These are phyloP conservation scores for Phytopythium litorale DNA, from an alignment of 352 stramenopile species.

Conservation along the genomic window DNA sequence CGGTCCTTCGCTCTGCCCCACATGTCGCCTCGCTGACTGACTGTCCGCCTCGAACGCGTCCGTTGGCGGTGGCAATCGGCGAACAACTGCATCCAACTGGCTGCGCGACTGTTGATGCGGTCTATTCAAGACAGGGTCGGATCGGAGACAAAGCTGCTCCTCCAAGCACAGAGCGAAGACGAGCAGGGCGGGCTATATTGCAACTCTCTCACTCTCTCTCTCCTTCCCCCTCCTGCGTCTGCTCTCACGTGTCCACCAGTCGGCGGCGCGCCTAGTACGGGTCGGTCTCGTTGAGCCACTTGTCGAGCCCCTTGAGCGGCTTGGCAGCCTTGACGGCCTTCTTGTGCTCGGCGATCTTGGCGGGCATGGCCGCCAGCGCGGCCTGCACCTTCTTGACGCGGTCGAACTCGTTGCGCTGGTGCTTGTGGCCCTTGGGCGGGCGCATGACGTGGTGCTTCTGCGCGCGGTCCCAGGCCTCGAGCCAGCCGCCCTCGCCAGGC, in stretches of 20 bases:
- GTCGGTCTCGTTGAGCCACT: slow-evolving; percentile 85
- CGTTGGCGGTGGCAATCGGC: background rate
- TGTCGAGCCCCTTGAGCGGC: slow-evolving; percentile 83
- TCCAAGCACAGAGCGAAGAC: background rate
- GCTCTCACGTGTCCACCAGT: no score
- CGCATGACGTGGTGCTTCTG: slow-evolving; percentile 88
- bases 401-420: slow-evolving; percentile 83
- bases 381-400: slow-evolving; percentile 86
- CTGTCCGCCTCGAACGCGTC: background rate
- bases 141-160: background rate
- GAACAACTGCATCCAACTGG: background rate
- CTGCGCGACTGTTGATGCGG: slow-evolving; percentile 1
- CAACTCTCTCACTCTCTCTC: background rate
- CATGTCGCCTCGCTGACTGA: background rate
- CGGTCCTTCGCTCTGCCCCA: slow-evolving; percentile 2
- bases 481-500: slow-evolving; percentile 75
- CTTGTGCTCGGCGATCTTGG: slow-evolving; percentile 87
- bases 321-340: slow-evolving; percentile 79
- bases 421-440: slow-evolving; percentile 71
- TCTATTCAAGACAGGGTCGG: background rate
- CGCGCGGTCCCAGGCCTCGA: slow-evolving; percentile 66
- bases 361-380: slow-evolving; percentile 72
- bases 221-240: background rate
- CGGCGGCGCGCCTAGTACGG: slow-evolving; percentile 47
- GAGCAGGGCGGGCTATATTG: background rate